Percentiles rank a stretch among this genome's conserved stretches.
Evolutionary conservation across 2,329 filamentous ascomycete species (phyloP).

Genomic region (Eutypa lata): DNA sequence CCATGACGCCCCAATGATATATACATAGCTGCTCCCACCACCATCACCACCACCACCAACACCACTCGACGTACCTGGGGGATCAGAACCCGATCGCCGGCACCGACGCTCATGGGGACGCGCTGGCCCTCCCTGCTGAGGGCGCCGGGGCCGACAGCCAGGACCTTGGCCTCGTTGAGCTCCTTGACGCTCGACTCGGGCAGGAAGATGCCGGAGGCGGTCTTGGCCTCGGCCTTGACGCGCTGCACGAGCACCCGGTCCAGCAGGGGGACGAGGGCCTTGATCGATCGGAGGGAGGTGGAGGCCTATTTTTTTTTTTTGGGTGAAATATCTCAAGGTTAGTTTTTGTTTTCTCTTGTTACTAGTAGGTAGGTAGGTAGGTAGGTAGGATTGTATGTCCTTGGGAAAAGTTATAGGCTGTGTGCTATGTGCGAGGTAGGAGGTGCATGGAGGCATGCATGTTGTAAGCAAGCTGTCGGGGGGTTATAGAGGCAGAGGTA

Average conservation of each 20-base stretch:
- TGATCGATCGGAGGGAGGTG: constrained; percentile 88
- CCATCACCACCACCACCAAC: too few species aligned
- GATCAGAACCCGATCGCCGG: constrained; percentile 92
- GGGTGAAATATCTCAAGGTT: too few species aligned
- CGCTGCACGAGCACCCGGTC: constrained; percentile 98
- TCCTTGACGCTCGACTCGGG: constrained; percentile 97
- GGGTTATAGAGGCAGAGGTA: background rate
- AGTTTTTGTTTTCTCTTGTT: background rate
- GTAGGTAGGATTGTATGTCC: too few species aligned
- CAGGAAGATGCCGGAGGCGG: constrained; percentile 93
- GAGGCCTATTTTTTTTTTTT: too few species aligned
- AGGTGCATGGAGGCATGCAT: too few species aligned
- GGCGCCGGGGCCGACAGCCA: constrained; percentile 88
- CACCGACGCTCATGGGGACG: constrained; percentile 74
- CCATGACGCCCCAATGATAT: too few species aligned
- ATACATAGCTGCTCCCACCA: too few species aligned
- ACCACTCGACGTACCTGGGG: constrained; percentile 85
- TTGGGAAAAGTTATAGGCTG: too few species aligned
- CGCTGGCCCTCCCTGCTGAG: constrained; percentile 88
- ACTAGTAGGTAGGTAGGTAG: too few species aligned
- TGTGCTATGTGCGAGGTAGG: too few species aligned
- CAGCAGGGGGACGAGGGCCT: constrained; percentile 89
- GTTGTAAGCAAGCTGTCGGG: too few species aligned
- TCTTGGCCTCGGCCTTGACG: constrained; percentile 95
- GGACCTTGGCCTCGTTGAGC: constrained; percentile 93